Conservation (phyloP, 176 grass and related monocot species). For the Carex myosuroides region DNA sequence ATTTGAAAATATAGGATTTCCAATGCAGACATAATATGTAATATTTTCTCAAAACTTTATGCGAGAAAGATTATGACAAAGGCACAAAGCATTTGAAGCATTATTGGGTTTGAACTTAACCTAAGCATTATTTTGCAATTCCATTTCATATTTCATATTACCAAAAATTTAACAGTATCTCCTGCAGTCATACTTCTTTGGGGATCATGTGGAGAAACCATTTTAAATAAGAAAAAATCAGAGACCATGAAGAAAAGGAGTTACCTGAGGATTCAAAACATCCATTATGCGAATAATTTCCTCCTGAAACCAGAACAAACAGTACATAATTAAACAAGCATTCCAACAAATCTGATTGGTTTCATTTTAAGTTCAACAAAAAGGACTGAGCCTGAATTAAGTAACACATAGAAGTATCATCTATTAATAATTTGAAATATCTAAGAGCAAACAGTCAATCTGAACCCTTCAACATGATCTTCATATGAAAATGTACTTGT, state of each 20-base stretch:
- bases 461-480: too few relatives aligned
- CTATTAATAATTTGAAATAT: background rate
- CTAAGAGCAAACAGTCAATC: background rate
- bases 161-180: background rate
- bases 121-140: background rate
- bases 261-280: conserved; percentile 91
- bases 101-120: background rate
- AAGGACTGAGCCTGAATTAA: background rate
- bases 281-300: conserved; percentile 75
- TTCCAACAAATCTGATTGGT: background rate
- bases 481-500: too few relatives aligned
- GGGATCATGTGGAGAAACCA: background rate
- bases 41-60: conserved; percentile 1
- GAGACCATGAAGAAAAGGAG: background rate
- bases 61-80: background rate
- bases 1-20: background rate
- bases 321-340: conserved; percentile 8
- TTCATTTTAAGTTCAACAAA: background rate
- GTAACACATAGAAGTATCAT: conserved; percentile 3
- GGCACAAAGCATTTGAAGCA: background rate
- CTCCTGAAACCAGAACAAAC: conserved; percentile 44
- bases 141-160: background rate
- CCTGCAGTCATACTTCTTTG: background rate
- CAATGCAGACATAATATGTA: background rate
- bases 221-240: background rate